Percentiles rank a stretch among this genome's conserved stretches.
Evolutionary conservation across 306 rosid genomes (phyloP).

Genomic region (Myrica gale): DNA sequence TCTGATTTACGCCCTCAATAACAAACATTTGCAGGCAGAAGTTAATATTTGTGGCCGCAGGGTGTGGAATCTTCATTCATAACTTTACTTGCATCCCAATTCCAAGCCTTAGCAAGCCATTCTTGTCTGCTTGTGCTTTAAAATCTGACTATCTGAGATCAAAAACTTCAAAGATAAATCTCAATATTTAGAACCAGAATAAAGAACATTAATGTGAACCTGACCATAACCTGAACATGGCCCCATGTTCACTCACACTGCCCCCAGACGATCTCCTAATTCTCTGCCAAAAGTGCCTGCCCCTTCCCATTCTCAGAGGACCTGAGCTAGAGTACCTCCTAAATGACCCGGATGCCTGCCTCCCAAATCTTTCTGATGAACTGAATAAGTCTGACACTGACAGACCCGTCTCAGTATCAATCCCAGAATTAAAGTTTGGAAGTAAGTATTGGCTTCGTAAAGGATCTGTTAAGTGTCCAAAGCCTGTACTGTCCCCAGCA

Average conservation of each 20-base stretch:
- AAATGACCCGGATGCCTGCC: constrained; percentile 48
- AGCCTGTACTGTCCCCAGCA: constrained; percentile 33
- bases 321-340: constrained; percentile 68
- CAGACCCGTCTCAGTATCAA: constrained; percentile 51
- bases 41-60: constrained; percentile 26
- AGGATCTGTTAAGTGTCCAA: constrained; percentile 47
- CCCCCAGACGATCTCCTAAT: constrained; percentile 64
- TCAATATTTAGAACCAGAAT: constrained; percentile 2
- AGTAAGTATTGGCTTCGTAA: constrained; percentile 49
- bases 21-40: constrained; percentile 11
- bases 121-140: constrained; percentile 1
- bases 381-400: constrained; percentile 50
- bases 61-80: constrained; percentile 31
- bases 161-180: constrained; percentile 19
- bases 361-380: constrained; percentile 38
- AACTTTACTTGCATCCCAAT: constrained; percentile 30
- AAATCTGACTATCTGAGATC: constrained; percentile 16
- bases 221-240: constrained; percentile 42
- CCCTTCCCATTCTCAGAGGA: constrained; percentile 57
- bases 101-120: constrained; percentile 24
- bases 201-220: constrained; percentile 32
- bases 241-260: constrained; percentile 69
- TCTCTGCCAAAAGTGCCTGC: constrained; percentile 62
- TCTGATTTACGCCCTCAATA: constrained; percentile 28
- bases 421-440: constrained; percentile 40